These are phyloP conservation scores for Eucalyptus pauciflora DNA, from an alignment of 345 rosid species.

Conservation along the genomic window DNA sequence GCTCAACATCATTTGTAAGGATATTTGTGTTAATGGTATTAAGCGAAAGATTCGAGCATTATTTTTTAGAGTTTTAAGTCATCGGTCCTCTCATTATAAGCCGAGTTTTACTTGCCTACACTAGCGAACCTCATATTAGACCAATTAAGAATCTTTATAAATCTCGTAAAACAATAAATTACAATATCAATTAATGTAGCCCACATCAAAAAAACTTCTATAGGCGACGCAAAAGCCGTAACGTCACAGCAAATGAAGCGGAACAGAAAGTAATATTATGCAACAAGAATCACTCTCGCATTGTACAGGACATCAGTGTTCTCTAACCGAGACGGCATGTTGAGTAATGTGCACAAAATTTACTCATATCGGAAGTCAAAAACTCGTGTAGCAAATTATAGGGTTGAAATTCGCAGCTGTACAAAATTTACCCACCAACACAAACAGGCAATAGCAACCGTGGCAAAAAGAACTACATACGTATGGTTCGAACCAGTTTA, in stretches of 20 bases:
- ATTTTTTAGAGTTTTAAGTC: no score
- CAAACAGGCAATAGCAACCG: neutral
- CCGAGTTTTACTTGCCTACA: no score
- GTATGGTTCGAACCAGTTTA: neutral
- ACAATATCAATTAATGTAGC: no score
- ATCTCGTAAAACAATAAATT: no score
- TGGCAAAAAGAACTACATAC: neutral
- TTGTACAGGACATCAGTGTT: neutral
- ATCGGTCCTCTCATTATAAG: no score
- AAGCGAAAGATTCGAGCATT: no score
- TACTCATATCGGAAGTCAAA: neutral
- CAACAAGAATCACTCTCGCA: neutral
- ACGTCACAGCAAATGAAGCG: neutral
- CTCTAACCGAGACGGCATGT: neutral
- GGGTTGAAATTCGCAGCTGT: neutral
- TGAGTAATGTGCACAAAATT: neutral
- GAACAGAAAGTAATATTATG: neutral
- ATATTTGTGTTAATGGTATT: no score
- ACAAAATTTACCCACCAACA: neutral
- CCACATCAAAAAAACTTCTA: no score
- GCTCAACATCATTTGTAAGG: no score
- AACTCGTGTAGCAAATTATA: neutral
- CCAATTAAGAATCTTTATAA: no score
- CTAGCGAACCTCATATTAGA: no score
- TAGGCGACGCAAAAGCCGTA: neutral